Base-by-base conservation (phyloP, 2,329 filamentous ascomycete species). In the Stemphylium vesicarium region DNA sequence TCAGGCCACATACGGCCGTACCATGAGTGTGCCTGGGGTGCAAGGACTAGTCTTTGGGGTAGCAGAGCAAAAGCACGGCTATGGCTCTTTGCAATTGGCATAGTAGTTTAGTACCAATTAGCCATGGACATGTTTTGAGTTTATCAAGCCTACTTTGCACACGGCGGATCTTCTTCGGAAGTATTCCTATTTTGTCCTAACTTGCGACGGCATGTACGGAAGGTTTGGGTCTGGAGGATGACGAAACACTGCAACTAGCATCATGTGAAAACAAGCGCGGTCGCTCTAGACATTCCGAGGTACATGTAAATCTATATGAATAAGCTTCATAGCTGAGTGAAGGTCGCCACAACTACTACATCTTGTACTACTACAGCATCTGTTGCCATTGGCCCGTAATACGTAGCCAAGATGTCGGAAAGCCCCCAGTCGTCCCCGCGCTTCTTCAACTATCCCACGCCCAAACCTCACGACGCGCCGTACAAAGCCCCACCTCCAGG, bases 401-500 rank as follows among this genome's bases (percentile, higher is more conserved):
- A 22, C 26, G 31, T 46, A 53, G 56, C 51, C 56, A 63, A 53
- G 26, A 74, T 73, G 71, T 56, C 68, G 31, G 56, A 43, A 33
- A 54, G 44, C 35, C 38, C 61, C 46, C 38, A 36, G 36, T 53
- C 63, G 22, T 54, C 57, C 39, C 56, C 61, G 33, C 60, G 56
- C 44, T 74, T 72, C 60, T 60, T 72, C 57, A 72, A 75, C 50
- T 77, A 77, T 49, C 76, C 75, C 12, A 60, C 59, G 2, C 68
- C 74, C 15, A 67, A 63, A 42, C 59, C 64, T 9, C 62, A 63
- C 45, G 66, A 76, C 26, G 58, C 73, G 31, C 65, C 70, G 2
- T 78, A 75, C 63, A 56, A 68, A 56, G 60, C 66, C 15, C 72
- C 74, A 4, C 70, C 72, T 4, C 60, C 68, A n/a, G 56, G 66